Conservation (phyloP, 768 basidiomycete species). For the Cubamyces lactineus region DNA sequence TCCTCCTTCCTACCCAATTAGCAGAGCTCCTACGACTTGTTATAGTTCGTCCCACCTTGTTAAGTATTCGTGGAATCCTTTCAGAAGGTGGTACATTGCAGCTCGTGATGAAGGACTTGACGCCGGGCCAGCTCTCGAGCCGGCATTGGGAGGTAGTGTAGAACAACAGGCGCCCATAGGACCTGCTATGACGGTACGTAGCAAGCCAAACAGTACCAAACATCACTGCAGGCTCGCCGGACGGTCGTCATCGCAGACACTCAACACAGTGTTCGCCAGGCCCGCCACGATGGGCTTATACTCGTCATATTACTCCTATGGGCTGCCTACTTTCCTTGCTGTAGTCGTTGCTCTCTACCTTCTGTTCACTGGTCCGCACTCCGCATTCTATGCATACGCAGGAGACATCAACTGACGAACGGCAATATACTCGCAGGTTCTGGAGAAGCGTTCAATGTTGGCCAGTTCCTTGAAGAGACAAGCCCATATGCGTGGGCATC, state of each 20-base stretch:
- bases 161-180: conserved; percentile 12
- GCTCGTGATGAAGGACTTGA: not conserved
- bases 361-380: conserved; percentile 77
- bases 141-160: not conserved
- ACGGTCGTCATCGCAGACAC: conserved; percentile 20
- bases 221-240: not conserved
- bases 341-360: conserved; percentile 80
- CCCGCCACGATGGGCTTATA: conserved; percentile 37
- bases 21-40: not conserved
- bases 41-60: conserved; percentile 57
- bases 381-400: not conserved
- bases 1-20: conserved; percentile 68
- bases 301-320: conserved; percentile 62
- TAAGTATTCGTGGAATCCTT: conserved; percentile 87
- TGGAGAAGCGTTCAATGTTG: conserved; percentile 92
- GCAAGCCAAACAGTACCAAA: conserved; percentile 11
- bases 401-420: not conserved
- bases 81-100: conserved; percentile 91
- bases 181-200: conserved; percentile 10
- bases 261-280: conserved; percentile 16
- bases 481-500: conserved; percentile 94
- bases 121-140: not conserved
- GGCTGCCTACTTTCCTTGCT: conserved; percentile 66
- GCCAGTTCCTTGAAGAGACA: conserved; percentile 90
- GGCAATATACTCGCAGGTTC: conserved; percentile 53